Base-by-base conservation (phyloP, 495 filamentous ascomycete genomes). In the Pyronema domesticum region DNA sequence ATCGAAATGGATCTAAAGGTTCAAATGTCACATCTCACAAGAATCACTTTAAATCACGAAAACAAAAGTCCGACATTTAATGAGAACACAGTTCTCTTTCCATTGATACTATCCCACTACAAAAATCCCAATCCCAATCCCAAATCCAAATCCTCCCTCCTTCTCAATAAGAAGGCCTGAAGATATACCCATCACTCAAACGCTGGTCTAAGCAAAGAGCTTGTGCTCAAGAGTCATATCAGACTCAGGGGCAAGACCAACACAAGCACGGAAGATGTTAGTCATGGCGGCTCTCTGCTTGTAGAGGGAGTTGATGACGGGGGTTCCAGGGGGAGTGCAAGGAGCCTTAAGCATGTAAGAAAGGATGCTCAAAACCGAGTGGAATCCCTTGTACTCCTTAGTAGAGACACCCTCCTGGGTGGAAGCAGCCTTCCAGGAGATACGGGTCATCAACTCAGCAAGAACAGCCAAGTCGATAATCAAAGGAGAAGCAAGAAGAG, bases 221-320 rank as follows among this genome's bases (percentile, higher is more conserved):
- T 96, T 99, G 74, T 99, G 91, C 78, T 99, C 91, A 40, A 99
- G 78, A 48, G 89, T 95, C 93, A 99, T 96, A 69, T 99, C 91
- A 48, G 82, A 91, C 78, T 99, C 91, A 18, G 93, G 91, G 77
- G 94, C 86, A 57, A 99, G 77, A 64, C 91, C 91, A 66, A 99
- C 82, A 63, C 93, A 96, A 50, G 93, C 93, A 63, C 89, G 88
- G 81, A 99, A 93, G 72, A 99, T 95, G 76, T 99, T 99, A 68
- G 85, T 86, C 68, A 99, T 70, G 18, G 89, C 89, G 58, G 76
- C 81, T 58, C 91, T 85, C 76, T 99, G 91, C 81, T 99, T 99
- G 66, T 82, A 85, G 57, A 99, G 77, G 42, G 91, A 79, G 67
- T 99, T 99, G 71, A 99, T 78, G 49, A 99, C 93, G 10, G 91